phyloP scores from a whole-genome alignment of 2,329 filamentous ascomycete genomes.

The Dactylonectria macrodidyma region DNA sequence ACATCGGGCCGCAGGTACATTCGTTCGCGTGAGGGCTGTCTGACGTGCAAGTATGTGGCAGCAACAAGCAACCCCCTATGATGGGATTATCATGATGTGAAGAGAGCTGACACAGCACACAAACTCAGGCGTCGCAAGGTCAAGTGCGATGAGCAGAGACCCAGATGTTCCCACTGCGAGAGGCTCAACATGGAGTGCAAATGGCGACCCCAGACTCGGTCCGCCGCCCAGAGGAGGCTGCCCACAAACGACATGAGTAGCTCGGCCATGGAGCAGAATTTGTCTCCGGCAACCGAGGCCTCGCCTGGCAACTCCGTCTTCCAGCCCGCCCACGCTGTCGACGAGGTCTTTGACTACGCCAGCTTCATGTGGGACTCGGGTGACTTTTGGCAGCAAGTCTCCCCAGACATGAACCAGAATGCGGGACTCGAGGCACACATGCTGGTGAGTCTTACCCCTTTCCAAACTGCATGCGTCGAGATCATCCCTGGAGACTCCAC shows the following conservation, averaged over 20 bases:
- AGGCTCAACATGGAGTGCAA: conserved; percentile 67
- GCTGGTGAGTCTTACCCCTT: conserved; percentile 35
- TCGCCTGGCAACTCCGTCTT: conserved; percentile 47
- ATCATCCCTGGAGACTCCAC: conserved; percentile 21
- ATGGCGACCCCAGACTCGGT: conserved; percentile 58
- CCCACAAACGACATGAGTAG: conserved; percentile 19
- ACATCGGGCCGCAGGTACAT: conserved; percentile 42
- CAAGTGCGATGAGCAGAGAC: conserved; percentile 65
- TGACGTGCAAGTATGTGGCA: conserved; percentile 59
- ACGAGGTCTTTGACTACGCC: conserved; percentile 63
- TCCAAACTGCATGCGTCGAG: conserved; percentile 16
- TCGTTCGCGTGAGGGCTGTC: conserved; percentile 53
- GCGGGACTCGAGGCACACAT: conserved; percentile 43
- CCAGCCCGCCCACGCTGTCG: conserved; percentile 52
- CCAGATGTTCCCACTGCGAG: conserved; percentile 66
- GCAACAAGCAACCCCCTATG: too few species aligned
- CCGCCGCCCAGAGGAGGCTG: conserved; percentile 40
- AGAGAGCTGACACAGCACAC: conserved; percentile 23
- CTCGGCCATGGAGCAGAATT: conserved; percentile 37
- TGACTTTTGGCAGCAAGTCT: conserved; percentile 54
- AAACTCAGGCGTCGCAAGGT: conserved; percentile 62
- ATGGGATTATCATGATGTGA: too few species aligned
- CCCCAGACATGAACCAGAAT: conserved; percentile 43
- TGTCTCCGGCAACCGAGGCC: conserved; percentile 48
- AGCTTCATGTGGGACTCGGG: conserved; percentile 64